Evolutionary conservation across 495 filamentous ascomycete genomes (phyloP).

Genomic region (Hypoxylon crocopeplum): DNA sequence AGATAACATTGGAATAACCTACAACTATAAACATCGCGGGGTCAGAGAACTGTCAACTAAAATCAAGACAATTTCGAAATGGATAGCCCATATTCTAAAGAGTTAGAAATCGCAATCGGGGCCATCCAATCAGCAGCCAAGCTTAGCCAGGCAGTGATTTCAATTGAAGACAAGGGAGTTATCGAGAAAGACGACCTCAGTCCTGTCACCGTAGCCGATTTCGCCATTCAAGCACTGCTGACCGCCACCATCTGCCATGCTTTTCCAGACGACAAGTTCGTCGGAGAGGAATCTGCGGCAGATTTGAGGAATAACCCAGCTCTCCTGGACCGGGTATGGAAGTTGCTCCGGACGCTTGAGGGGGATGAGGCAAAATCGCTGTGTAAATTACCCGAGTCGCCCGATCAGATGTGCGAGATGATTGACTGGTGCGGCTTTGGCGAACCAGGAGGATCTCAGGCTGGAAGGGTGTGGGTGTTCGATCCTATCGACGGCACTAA

Average conservation of each 20-base stretch:
- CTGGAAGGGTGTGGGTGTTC: slow-evolving; percentile 65
- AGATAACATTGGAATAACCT: too few relatives aligned
- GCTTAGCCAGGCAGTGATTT: slow-evolving; percentile 47
- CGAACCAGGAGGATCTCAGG: slow-evolving; percentile 41
- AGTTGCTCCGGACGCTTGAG: slow-evolving; percentile 48
- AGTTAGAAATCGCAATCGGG: slow-evolving; percentile 39
- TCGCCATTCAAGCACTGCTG: slow-evolving; percentile 69
- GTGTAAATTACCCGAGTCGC: slow-evolving; percentile 51
- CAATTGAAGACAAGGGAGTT: slow-evolving; percentile 40
- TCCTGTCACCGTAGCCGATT: slow-evolving; percentile 73
- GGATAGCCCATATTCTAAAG: slow-evolving; percentile 46
- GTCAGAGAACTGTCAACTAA: too few relatives aligned
- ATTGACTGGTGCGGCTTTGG: slow-evolving; percentile 67
- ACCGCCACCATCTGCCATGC: slow-evolving; percentile 58
- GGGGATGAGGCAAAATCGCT: slow-evolving; percentile 32
- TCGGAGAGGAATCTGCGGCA: slow-evolving; percentile 67
- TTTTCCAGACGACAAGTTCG: slow-evolving; percentile 65
- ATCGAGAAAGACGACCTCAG: slow-evolving; percentile 63
- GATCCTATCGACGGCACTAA: slow-evolving; percentile 78
- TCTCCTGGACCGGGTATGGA: slow-evolving; percentile 62
- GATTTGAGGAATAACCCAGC: slow-evolving; percentile 56
- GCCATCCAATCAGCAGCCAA: slow-evolving; percentile 46
- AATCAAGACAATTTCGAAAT: too few relatives aligned
- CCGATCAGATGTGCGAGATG: slow-evolving; percentile 63
- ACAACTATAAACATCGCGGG: too few relatives aligned